phyloP scores from a whole-genome alignment of 2,329 filamentous ascomycete species.

The Fusarium sacchari region DNA sequence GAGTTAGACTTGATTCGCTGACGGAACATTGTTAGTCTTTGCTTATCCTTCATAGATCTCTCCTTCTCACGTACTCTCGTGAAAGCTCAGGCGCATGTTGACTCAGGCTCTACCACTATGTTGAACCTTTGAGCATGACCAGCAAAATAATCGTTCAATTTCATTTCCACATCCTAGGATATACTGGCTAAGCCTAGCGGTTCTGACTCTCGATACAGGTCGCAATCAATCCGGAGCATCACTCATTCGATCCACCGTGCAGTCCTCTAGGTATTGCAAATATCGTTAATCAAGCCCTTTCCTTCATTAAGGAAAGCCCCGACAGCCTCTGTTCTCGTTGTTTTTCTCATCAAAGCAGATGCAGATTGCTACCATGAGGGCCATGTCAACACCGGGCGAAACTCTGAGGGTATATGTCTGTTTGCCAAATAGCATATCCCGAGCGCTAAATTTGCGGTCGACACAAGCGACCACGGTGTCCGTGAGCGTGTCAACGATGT shows the following conservation, averaged over 20 bases:
- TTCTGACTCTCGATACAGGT: neutral
- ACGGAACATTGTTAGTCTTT: neutral
- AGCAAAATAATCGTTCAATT: neutral
- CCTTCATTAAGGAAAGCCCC: neutral
- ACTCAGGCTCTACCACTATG: neutral
- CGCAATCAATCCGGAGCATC: neutral
- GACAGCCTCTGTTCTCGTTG: neutral
- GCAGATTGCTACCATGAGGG: slow-evolving; percentile 72
- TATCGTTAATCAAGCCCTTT: neutral
- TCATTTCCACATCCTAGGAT: neutral
- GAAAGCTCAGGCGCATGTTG: neutral
- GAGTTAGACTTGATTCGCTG: neutral
- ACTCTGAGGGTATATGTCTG: slow-evolving; percentile 74
- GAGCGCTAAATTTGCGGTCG: slow-evolving; percentile 65
- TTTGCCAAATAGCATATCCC: slow-evolving; percentile 67
- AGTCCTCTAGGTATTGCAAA: slow-evolving; percentile 5
- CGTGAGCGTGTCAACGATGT: slow-evolving; percentile 64
- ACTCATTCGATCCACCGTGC: neutral
- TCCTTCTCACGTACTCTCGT: neutral
- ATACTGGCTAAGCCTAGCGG: neutral
- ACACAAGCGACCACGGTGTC: slow-evolving; percentile 67
- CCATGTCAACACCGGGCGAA: slow-evolving; percentile 72
- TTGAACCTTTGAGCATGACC: neutral
- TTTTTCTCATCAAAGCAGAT: slow-evolving; percentile 72
- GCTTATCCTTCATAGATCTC: neutral